These are phyloP conservation scores for Colletotrichum tabaci DNA, from an alignment of 2,329 filamentous ascomycete genomes.

Conservation along the genomic window DNA sequence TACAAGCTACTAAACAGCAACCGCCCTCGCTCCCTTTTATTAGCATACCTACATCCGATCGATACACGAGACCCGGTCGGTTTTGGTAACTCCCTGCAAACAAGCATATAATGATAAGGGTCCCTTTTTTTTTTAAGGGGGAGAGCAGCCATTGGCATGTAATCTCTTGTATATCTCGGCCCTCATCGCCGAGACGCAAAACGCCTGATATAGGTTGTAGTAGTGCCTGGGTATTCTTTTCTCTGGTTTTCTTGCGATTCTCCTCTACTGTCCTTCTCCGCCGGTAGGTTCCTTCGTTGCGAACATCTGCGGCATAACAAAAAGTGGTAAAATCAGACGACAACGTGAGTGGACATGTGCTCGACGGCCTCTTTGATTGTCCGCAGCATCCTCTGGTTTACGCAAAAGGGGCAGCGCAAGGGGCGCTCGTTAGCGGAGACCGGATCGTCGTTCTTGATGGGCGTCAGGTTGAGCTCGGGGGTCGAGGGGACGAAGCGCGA, in stretches of 20 bases:
- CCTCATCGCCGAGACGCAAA: neutral
- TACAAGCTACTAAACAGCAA: neutral
- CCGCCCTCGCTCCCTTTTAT: neutral
- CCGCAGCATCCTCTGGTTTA: constrained; percentile 73
- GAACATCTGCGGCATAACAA: no score
- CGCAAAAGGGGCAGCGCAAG: constrained; percentile 72
- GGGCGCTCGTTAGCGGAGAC: constrained; percentile 64
- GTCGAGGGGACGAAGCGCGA: constrained; percentile 44
- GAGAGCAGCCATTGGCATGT: neutral
- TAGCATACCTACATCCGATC: neutral
- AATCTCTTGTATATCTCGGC: neutral
- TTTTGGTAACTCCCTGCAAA: neutral
- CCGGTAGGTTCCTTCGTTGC: neutral
- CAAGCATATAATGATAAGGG: neutral
- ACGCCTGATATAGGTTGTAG: neutral
- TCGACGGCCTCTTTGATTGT: constrained; percentile 75
- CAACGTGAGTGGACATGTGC: constrained; percentile 74
- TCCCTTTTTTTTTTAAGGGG: no score
- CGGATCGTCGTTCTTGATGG: constrained; percentile 66
- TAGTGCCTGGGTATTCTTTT: constrained; percentile 29
- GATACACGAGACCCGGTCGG: no score
- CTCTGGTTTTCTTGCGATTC: neutral
- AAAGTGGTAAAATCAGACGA: constrained; percentile 57
- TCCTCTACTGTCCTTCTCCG: neutral
- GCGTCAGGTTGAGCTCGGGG: constrained; percentile 67